Conservation (phyloP, 202 grass and related monocot genomes). For the Bolboschoenoplectus hybrid region DNA sequence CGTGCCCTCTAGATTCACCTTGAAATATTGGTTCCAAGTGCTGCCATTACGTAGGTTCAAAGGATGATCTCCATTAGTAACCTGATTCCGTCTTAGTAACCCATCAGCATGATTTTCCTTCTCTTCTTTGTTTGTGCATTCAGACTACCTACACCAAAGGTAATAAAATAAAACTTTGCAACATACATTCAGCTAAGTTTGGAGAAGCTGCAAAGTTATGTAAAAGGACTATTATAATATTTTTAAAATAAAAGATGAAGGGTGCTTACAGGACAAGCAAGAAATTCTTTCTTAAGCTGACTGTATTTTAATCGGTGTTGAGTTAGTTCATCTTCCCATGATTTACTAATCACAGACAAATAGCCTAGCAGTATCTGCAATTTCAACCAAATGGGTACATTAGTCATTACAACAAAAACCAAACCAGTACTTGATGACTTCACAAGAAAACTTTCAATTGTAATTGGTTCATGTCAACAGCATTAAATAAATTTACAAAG, state of each 20-base stretch:
- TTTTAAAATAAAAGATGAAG: slow-evolving; percentile 23
- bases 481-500: background rate
- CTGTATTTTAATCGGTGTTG: slow-evolving; percentile 66
- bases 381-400: background rate
- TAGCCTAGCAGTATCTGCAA: slow-evolving; percentile 88
- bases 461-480: background rate
- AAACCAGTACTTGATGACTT: background rate
- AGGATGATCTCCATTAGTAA: slow-evolving; percentile 91
- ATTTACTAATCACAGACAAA: slow-evolving; percentile 69
- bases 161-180: slow-evolving; percentile 7
- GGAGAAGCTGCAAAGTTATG: background rate
- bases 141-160: slow-evolving; percentile 39
- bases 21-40: slow-evolving; percentile 93
- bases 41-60: slow-evolving; percentile 75
- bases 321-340: slow-evolving; percentile 67
- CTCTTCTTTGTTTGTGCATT: slow-evolving; percentile 43
- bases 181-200: background rate
- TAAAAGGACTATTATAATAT: background rate
- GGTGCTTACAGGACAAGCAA: slow-evolving; percentile 71
- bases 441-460: background rate
- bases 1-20: slow-evolving; percentile 45
- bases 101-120: slow-evolving; percentile 51
- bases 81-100: slow-evolving; percentile 54
- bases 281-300: slow-evolving; percentile 83
- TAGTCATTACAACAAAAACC: background rate